These are phyloP conservation scores for Puya raimondii DNA, from an alignment of 176 grass and related monocot genomes.

Conservation along the genomic window DNA sequence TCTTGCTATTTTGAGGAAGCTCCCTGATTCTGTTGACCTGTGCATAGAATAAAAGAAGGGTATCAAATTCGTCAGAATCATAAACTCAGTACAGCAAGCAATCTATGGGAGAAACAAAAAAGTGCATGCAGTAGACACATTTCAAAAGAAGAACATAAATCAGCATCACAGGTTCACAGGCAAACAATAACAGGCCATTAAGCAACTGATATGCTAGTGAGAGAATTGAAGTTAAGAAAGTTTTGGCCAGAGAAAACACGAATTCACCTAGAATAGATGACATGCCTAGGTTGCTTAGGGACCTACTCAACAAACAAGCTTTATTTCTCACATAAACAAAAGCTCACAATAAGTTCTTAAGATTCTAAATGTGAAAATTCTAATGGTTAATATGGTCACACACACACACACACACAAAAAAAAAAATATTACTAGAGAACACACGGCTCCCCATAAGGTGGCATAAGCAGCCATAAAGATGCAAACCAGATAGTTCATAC, in stretches of 20 bases:
- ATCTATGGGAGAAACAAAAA: background rate
- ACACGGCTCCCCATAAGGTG: no score
- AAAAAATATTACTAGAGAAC: no score
- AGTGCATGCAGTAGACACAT: no score
- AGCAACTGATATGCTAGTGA: no score
- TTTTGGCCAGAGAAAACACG: no score
- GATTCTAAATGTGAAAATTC: no score
- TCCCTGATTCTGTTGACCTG: conserved; percentile 98
- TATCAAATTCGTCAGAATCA: conserved; percentile 4
- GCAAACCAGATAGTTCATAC: conserved; percentile 25
- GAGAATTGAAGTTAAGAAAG: no score
- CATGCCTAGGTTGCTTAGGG: no score
- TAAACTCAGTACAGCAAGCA: background rate
- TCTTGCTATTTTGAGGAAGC: conserved; percentile 88
- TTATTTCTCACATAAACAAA: background rate
- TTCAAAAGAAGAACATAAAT: background rate
- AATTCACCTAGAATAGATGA: no score
- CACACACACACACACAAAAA: no score
- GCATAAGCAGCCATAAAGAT: background rate
- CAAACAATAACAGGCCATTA: background rate
- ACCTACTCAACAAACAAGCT: no score
- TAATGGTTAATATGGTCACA: no score
- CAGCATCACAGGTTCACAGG: background rate
- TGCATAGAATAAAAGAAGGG: conserved; percentile 11
- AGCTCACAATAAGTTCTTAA: background rate